A percentile compares a stretch with the other conserved stretches of the same genome.
phyloP scores from a whole-genome alignment of 2,329 filamentous ascomycete species.

The Penicillium psychrosexuale region DNA sequence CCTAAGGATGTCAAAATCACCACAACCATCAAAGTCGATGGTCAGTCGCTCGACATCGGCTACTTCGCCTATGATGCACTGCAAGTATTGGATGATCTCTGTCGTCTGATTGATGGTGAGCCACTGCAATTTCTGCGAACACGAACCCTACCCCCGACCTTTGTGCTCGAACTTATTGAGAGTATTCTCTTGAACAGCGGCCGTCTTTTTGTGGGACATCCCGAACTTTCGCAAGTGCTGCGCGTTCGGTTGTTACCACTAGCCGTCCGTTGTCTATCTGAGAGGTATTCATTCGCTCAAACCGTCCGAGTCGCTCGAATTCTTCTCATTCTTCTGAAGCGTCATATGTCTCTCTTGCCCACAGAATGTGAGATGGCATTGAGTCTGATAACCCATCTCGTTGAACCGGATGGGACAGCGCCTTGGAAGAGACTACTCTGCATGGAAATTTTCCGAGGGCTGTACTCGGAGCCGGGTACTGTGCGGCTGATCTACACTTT shows the following conservation, averaged over 20 bases:
- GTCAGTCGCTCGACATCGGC: slow-evolving; percentile 64
- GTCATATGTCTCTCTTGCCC: slow-evolving; percentile 71
- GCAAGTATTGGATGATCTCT: slow-evolving; percentile 83
- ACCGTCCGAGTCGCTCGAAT: slow-evolving; percentile 81
- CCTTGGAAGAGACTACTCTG: slow-evolving; percentile 86
- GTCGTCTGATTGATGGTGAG: slow-evolving; percentile 79
- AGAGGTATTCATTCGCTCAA: slow-evolving; percentile 73
- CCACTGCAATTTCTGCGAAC: slow-evolving; percentile 78
- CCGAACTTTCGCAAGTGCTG: slow-evolving; percentile 76
- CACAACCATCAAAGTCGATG: slow-evolving; percentile 65
- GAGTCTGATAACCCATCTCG: slow-evolving; percentile 74
- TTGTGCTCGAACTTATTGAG: slow-evolving; percentile 88
- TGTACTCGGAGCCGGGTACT: slow-evolving; percentile 77
- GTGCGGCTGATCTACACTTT: slow-evolving; percentile 75
- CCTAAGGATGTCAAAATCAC: slow-evolving; percentile 53
- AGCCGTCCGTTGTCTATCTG: slow-evolving; percentile 72
- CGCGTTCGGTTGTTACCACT: slow-evolving; percentile 77
- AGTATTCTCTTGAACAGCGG: slow-evolving; percentile 83
- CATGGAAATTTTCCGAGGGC: slow-evolving; percentile 83
- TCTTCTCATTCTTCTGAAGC: slow-evolving; percentile 73
- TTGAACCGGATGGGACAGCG: slow-evolving; percentile 76
- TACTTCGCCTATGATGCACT: slow-evolving; percentile 83
- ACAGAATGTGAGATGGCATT: slow-evolving; percentile 80
- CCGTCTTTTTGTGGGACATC: slow-evolving; percentile 71
- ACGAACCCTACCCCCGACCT: slow-evolving; percentile 72